These are phyloP conservation scores for Lactarius evosmus DNA, from an alignment of 768 basidiomycete species.

Conservation along the genomic window DNA sequence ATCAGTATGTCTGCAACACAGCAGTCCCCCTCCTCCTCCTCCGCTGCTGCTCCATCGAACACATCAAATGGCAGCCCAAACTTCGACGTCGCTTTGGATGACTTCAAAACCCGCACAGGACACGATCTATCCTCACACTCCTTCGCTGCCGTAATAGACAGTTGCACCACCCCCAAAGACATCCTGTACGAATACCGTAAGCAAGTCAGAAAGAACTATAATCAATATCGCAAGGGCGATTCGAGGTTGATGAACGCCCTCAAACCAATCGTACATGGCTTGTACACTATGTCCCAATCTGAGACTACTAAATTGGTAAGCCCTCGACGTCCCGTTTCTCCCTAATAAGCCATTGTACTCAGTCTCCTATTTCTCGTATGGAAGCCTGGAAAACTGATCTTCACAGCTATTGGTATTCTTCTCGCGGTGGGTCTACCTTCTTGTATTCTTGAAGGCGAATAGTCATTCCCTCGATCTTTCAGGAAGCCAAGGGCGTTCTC, in stretches of 20 bases:
- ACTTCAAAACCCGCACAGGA: not conserved
- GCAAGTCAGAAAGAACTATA: not conserved
- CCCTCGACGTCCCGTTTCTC: not conserved
- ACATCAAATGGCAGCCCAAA: not conserved
- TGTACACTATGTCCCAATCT: not conserved
- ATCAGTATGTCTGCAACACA: not conserved
- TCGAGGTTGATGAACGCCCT: constrained; percentile 8
- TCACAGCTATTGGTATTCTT: not conserved
- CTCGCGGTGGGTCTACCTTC: not conserved
- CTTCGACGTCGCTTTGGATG: not conserved
- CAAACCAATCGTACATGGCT: not conserved
- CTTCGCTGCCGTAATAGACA: not conserved
- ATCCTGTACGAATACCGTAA: not conserved
- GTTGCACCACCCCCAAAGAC: not conserved
- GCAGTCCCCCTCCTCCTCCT: not conserved
- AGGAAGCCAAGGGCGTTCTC: not conserved
- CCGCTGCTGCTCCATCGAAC: not conserved
- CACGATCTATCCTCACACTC: not conserved
- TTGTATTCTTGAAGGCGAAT: not conserved
- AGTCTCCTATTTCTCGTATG: not conserved
- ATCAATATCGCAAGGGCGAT: not conserved
- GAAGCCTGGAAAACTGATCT: not conserved
- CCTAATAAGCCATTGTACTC: not conserved
- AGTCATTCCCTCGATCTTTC: not conserved
- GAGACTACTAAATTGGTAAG: not conserved